These are phyloP conservation scores for Apiospora kogelbergensis DNA, from an alignment of 2,329 filamentous ascomycete genomes.

Conservation along the genomic window DNA sequence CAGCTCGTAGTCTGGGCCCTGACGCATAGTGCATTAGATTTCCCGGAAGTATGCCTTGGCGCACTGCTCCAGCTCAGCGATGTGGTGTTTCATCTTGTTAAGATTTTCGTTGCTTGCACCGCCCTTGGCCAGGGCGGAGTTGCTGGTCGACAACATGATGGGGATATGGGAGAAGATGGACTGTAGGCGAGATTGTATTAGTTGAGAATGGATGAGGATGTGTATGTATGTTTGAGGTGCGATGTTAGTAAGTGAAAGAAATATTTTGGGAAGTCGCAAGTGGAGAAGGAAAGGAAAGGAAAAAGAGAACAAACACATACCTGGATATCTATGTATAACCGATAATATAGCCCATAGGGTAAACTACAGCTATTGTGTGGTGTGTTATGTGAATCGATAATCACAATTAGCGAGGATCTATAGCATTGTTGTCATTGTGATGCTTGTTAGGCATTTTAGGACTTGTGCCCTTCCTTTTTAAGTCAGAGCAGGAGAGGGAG, in stretches of 20 bases:
- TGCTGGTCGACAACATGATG: background rate
- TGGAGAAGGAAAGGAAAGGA: background rate
- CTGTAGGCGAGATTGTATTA: background rate
- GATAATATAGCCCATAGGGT: background rate
- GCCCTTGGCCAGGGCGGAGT: background rate
- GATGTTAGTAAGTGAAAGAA: background rate
- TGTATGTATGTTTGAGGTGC: too few relatives aligned
- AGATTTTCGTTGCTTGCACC: background rate
- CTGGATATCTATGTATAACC: background rate
- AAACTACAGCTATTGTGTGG: too few relatives aligned
- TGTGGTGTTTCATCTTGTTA: background rate
- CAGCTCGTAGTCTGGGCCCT: background rate
- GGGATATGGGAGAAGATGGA: background rate
- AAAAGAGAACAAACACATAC: background rate
- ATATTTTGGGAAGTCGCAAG: background rate
- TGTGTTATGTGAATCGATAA: too few relatives aligned
- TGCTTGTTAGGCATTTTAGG: too few relatives aligned
- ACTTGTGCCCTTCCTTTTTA: too few relatives aligned
- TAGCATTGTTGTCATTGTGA: too few relatives aligned
- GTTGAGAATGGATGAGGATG: too few relatives aligned
- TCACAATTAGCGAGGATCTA: too few relatives aligned
- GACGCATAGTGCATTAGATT: background rate
- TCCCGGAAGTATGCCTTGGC: background rate
- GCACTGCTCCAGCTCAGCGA: background rate
- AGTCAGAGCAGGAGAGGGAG: too few relatives aligned